Evolutionary conservation across 2,329 filamentous ascomycete genomes (phyloP), one percentile per base, ranked within the genome.

Genomic region (Colletotrichum endophyticum): DNA sequence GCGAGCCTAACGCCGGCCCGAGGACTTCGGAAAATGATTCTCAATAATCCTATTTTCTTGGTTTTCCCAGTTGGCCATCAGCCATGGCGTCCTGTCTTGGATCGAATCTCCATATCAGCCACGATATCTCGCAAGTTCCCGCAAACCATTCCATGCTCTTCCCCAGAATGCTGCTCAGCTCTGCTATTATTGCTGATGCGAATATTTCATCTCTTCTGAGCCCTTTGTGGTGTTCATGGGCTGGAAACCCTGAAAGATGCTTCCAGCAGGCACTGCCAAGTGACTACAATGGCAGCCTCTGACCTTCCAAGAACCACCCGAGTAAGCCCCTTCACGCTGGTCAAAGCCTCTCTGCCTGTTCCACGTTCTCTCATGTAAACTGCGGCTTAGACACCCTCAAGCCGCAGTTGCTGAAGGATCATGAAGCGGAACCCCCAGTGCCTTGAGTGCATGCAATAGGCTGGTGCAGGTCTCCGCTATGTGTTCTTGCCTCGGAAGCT

Each of bases 1-100:
- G 32, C 16, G 15, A 61, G 2, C 53, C 16, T 44, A 13, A 27
- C 15, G 68, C 57, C 73, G 73, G 57, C 63, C 73, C 73, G 73
- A 76, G 57, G 28, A 27, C 2, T 36, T 8, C 16, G 16, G 19
- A 28, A 9, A 53, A 36, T 68, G 70, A 76, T 28, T 76, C 73
- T 73, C 69, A 63, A 15, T 64, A 73, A 69, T 76, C 39, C 57
- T 22, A 61, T 57, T 76, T 69, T 64, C 59, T 59, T 69, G 64
- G 19, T 64, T 75, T 76, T 73, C 8, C 59, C 59, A 44, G 36
- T n/a, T 27, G 11, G n/a, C 8, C 16, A 22, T 11, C 63, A 69
- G 73, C 73, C 73, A 73, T 8, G 70, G 70, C 73, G 70, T 32
- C 22, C 27, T 73, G 70, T 75, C 73, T 75, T 27, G 30, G 32